Evolutionary conservation across 192 early-diverging fungal genomes (phyloP).

Genomic region (Coemansia sp.): DNA sequence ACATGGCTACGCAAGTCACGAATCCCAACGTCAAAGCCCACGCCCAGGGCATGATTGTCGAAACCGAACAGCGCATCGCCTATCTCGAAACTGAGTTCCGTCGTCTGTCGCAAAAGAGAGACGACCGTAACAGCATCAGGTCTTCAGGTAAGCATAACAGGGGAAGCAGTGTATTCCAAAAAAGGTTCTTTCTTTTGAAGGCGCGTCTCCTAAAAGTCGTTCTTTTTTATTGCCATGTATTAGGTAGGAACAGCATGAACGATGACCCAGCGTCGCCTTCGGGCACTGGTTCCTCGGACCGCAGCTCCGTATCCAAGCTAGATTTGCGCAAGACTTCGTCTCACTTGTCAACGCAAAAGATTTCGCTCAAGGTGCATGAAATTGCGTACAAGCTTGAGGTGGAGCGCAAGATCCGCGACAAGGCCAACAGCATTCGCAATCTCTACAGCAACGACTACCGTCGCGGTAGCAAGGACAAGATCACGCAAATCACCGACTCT

Average conservation of each 20-base stretch:
- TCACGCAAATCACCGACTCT: conserved; percentile 47
- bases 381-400: conserved; percentile 90
- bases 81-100: conserved; percentile 70
- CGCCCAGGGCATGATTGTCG: conserved; percentile 72
- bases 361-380: conserved; percentile 82
- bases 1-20: conserved; percentile 69
- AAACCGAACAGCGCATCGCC: conserved; percentile 68
- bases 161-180: not conserved
- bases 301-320: conserved; percentile 48
- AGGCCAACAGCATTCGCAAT: conserved; percentile 47
- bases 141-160: conserved; percentile 23
- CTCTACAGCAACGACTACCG: conserved; percentile 56
- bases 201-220: not conserved
- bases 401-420: conserved; percentile 86
- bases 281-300: conserved; percentile 19
- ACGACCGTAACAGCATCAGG: conserved; percentile 55
- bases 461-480: conserved; percentile 53
- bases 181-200: conserved; percentile 5
- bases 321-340: conserved; percentile 73
- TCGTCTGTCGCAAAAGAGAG: conserved; percentile 61
- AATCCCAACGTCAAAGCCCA: conserved; percentile 73
- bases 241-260: conserved; percentile 29
- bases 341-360: conserved; percentile 67
- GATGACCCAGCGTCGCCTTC: conserved; percentile 26
- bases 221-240: conserved; percentile 12